Percentiles rank a stretch among this genome's conserved stretches.
These are phyloP conservation scores for Fusarium nanum DNA, from an alignment of 2,329 filamentous ascomycete species.

Conservation along the genomic window DNA sequence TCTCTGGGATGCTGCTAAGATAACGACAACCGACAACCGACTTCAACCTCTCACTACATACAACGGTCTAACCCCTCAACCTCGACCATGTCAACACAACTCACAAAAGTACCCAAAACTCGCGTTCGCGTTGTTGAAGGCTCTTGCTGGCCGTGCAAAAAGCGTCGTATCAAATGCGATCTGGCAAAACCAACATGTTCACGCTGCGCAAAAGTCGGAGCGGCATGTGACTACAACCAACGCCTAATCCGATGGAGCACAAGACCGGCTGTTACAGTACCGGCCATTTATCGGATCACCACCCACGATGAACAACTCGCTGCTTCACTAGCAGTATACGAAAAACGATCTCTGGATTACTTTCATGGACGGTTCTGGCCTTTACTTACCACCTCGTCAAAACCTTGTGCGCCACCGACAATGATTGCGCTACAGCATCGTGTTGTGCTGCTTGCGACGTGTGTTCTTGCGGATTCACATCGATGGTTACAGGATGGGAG, in stretches of 20 bases:
- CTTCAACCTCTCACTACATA: neutral
- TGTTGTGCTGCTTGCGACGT: conserved; percentile 50
- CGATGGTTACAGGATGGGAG: conserved; percentile 48
- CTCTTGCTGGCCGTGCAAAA: conserved; percentile 60
- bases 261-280: conserved; percentile 48
- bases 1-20: neutral
- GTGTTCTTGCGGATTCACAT: conserved; percentile 50
- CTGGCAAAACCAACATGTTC: conserved; percentile 53
- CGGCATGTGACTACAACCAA: conserved; percentile 49
- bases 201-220: conserved; percentile 50
- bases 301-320: conserved; percentile 44
- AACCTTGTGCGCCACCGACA: conserved; percentile 49
- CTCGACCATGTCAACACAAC: neutral
- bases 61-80: too few relatives aligned
- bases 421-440: conserved; percentile 49
- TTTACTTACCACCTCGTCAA: conserved; percentile 45
- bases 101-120: conserved; percentile 10
- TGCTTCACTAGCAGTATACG: conserved; percentile 45
- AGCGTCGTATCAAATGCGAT: conserved; percentile 58
- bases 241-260: conserved; percentile 58
- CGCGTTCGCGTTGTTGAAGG: conserved; percentile 48
- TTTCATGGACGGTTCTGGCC: conserved; percentile 52
- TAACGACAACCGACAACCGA: neutral
- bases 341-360: conserved; percentile 50
- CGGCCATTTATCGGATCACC: conserved; percentile 47